Percentiles rank a stretch among this genome's conserved stretches.
Evolutionary conservation across 768 basidiomycete species (phyloP).

Genomic region (Rickenella mellea): DNA sequence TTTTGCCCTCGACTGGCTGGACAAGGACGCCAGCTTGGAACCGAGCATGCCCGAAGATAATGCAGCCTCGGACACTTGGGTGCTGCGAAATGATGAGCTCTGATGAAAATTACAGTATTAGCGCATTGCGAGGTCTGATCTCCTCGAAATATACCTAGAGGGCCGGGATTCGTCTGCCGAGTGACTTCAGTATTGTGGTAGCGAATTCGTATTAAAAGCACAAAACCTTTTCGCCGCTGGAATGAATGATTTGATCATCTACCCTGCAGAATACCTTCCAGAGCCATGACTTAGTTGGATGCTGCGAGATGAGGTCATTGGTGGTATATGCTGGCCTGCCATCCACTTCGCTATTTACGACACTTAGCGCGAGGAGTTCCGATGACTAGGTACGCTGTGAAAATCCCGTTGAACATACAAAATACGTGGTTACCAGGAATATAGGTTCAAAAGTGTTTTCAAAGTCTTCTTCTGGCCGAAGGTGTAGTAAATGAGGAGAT

Average conservation of each 20-base stretch:
- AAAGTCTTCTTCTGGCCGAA: too few species aligned
- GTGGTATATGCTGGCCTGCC: constrained; percentile 26
- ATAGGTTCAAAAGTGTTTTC: too few species aligned
- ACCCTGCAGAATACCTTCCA: constrained; percentile 31
- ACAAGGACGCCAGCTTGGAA: constrained; percentile 11
- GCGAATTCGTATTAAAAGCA: not conserved
- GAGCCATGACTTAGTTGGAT: constrained; percentile 26
- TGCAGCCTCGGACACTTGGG: constrained; percentile 3
- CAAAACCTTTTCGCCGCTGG: constrained; percentile 30
- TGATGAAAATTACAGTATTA: constrained; percentile 1
- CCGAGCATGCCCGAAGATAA: constrained; percentile 13
- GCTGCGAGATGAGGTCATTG: constrained; percentile 28
- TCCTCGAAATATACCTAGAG: constrained; percentile 1
- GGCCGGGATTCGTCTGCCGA: constrained; percentile 7
- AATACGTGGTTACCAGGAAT: too few species aligned
- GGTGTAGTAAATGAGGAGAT: too few species aligned
- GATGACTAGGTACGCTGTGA: too few species aligned
- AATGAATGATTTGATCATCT: constrained; percentile 37
- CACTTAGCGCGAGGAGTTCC: constrained; percentile 13
- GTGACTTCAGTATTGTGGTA: not conserved
- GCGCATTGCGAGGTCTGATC: not conserved
- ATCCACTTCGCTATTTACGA: constrained; percentile 23
- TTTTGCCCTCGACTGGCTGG: constrained; percentile 9
- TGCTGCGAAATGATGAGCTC: constrained; percentile 9
- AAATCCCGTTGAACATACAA: too few species aligned